Evolutionary conservation across 2,329 filamentous ascomycete genomes (phyloP).

Genomic region (Paecilomyces niveus): DNA sequence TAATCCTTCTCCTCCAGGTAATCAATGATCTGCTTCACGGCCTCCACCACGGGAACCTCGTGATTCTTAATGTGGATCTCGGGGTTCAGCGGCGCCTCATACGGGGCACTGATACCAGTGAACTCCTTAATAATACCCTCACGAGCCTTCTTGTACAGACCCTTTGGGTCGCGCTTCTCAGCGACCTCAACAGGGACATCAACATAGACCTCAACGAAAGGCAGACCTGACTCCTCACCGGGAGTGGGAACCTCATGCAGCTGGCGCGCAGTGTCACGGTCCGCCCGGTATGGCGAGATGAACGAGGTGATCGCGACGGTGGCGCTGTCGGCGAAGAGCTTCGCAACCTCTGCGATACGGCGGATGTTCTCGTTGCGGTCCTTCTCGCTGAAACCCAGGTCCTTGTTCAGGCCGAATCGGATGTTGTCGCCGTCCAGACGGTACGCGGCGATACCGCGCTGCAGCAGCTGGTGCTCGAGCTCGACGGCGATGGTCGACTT

Average conservation of each 20-base stretch:
- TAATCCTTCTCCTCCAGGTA: conserved; percentile 68
- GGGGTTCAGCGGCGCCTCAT: conserved; percentile 77
- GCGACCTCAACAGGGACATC: conserved; percentile 88
- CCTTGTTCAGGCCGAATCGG: conserved; percentile 95
- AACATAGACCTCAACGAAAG: conserved; percentile 90
- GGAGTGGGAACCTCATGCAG: conserved; percentile 62
- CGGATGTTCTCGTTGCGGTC: conserved; percentile 98
- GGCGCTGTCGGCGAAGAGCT: conserved; percentile 87
- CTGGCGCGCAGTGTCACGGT: conserved; percentile 73
- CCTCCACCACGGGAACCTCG: conserved; percentile 78
- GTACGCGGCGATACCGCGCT: conserved; percentile 75
- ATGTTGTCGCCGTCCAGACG: conserved; percentile 97
- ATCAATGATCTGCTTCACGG: conserved; percentile 73
- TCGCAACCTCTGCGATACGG: conserved; percentile 91
- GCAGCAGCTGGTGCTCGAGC: conserved; percentile 88
- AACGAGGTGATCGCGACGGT: conserved; percentile 90
- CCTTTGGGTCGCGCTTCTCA: conserved; percentile 94
- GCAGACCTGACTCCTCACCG: conserved; percentile 57
- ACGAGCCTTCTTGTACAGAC: conserved; percentile 92
- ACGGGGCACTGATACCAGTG: conserved; percentile 89
- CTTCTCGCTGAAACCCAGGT: conserved; percentile 86
- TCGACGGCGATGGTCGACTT: conserved; percentile 97
- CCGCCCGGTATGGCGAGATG: conserved; percentile 88
- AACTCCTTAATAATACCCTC: conserved; percentile 95
- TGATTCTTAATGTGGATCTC: conserved; percentile 85